Base-by-base conservation (phyloP, 1,139 yeast species). In the Kodamaea sp. region DNA sequence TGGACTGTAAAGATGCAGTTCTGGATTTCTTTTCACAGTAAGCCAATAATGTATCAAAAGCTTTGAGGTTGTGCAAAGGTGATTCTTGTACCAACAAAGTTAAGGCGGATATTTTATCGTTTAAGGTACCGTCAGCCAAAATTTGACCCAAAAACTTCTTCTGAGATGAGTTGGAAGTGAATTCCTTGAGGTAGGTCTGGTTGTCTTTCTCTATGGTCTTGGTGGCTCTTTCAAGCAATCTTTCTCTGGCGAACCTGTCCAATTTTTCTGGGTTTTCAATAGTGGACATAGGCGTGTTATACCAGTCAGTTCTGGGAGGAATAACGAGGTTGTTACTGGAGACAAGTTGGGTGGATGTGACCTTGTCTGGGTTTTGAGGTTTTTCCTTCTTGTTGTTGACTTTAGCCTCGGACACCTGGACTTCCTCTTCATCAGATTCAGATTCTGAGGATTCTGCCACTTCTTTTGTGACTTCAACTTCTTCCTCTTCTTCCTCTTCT, bases 31-130 rank as follows among this genome's bases (percentile, higher is more conserved):
- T 90, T 50, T 80, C 84, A 61, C 97, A 88, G 63, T 83, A 85
- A 6, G 78, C 73, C 38, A 87, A 59, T 45, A 92, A 65, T 19
- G 83, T 82, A 43, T 88, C 96, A 38, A 94, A 68, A 0, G 96
- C 89, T 57, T 87, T 86, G 39, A 83, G 57, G 46, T 94, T 86
- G 57, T 92, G 98, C 39, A 89, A 59, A 4, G 99, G 98, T 3
- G 97, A 89, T 63, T 92, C 98, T 57, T 92, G 97, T 31, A 90
- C 78, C 56, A 92, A 70, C 55, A 92, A 76, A 0, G 98, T 90
- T 52, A 92, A 73, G 0, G 98, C 97, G 30, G 97, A 87, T 39
- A 92, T 86, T 63, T 92, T 90, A 83, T 92, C 99, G 51, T 81
- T 83, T 48, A 92, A 73, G 0, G 99, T 92, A 85, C 99, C 99